These are phyloP conservation scores for Coemansia sp. DNA, from an alignment of 192 early-diverging fungal species.

Conservation along the genomic window DNA sequence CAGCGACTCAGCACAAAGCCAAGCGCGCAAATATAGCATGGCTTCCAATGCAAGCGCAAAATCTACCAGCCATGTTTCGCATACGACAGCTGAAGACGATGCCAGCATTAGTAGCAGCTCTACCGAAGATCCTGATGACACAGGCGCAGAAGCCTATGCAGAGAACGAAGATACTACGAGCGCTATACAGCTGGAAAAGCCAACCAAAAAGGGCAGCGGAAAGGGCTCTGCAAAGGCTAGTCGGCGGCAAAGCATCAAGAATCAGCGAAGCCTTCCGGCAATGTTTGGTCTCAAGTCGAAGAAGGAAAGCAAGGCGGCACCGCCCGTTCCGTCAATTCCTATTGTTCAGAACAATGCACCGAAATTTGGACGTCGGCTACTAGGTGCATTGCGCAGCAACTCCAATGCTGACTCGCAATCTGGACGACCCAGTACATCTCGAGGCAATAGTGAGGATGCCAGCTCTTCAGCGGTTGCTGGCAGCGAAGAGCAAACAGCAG, in stretches of 20 bases:
- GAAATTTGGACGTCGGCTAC: conserved; percentile 40
- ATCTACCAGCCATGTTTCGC: conserved; percentile 4
- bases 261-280: conserved; percentile 49
- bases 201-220: conserved; percentile 13
- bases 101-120: conserved; percentile 1
- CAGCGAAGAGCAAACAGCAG: too few species aligned
- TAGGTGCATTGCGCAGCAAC: conserved; percentile 43
- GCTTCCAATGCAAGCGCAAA: conserved; percentile 3
- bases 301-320: conserved; percentile 23
- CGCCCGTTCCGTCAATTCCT: conserved; percentile 41
- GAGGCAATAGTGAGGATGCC: conserved; percentile 24
- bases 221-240: conserved; percentile 35
- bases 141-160: background rate
- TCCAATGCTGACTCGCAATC: conserved; percentile 7
- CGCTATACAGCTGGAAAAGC: background rate
- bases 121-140: too few species aligned
- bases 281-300: conserved; percentile 48
- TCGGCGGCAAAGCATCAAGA: conserved; percentile 53
- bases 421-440: conserved; percentile 1
- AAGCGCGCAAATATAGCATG: conserved; percentile 11
- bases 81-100: conserved; percentile 1
- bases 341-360: conserved; percentile 6
- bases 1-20: background rate
- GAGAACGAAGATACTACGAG: background rate
- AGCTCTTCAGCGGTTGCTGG: background rate